A percentile compares a stretch with the other conserved stretches of the same genome.
Conservation (phyloP, 352 stramenopile species). For the Phytophthora cajani region DNA sequence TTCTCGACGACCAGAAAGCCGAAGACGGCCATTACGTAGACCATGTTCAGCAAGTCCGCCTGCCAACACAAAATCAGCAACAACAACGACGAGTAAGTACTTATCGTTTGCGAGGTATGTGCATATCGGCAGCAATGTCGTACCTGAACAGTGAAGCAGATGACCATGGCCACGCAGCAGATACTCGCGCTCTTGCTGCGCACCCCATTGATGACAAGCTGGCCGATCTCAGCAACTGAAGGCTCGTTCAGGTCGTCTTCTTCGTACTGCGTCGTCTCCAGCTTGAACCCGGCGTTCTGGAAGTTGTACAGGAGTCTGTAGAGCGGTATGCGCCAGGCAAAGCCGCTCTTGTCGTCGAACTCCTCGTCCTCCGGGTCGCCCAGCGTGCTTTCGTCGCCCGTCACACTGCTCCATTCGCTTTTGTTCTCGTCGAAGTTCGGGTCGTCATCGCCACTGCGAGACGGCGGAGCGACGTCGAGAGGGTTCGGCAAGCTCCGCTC, state of each 20-base stretch:
- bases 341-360: constrained; percentile 62
- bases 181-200: constrained; percentile 71
- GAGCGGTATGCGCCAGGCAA: constrained; percentile 70
- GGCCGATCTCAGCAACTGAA: constrained; percentile 58
- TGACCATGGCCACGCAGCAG: constrained; percentile 68
- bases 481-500: constrained; percentile 72
- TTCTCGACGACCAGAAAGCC: constrained; percentile 78
- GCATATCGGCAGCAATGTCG: background rate
- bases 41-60: constrained; percentile 83
- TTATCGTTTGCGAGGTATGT: background rate
- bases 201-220: constrained; percentile 65
- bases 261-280: constrained; percentile 76
- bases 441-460: constrained; percentile 44
- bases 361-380: constrained; percentile 83
- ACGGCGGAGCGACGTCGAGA: constrained; percentile 38
- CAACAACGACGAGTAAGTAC: constrained; percentile 7
- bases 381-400: constrained; percentile 82
- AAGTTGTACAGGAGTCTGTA: constrained; percentile 71
- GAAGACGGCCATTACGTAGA: constrained; percentile 77
- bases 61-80: constrained; percentile 20
- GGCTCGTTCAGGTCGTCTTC: constrained; percentile 81
- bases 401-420: constrained; percentile 88
- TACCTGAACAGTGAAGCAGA: constrained; percentile 83
- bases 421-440: constrained; percentile 65
- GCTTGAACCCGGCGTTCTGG: constrained; percentile 79